Conservation (phyloP, 2,329 filamentous ascomycete genomes). For the Hypoxylon sp. region DNA sequence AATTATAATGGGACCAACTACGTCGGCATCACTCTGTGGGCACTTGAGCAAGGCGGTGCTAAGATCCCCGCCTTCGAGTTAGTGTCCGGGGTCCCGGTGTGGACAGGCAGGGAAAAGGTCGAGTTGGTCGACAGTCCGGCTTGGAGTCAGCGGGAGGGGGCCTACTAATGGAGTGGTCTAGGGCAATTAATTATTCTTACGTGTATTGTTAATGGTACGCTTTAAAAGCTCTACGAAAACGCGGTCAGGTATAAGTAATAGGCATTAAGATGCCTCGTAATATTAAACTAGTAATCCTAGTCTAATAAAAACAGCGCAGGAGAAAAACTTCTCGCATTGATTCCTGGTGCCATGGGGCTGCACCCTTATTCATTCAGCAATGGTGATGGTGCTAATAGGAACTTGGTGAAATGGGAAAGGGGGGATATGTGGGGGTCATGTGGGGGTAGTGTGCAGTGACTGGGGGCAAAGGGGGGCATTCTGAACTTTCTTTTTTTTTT, state of each 20-base stretch:
- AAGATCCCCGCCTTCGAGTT: slow-evolving; percentile 61
- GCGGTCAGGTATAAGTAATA: neutral
- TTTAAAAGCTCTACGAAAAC: neutral
- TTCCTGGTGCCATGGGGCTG: neutral
- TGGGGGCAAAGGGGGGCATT: too few species aligned
- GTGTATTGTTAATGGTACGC: slow-evolving; percentile 2
- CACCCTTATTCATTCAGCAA: too few species aligned
- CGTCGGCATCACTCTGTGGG: slow-evolving; percentile 79
- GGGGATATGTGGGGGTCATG: too few species aligned
- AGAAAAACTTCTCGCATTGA: neutral
- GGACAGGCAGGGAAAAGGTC: slow-evolving; percentile 44
- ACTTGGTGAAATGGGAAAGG: too few species aligned
- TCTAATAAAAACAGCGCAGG: neutral
- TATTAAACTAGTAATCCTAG: neutral
- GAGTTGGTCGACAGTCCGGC: slow-evolving; percentile 36
- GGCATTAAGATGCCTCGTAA: neutral
- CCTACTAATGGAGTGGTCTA: slow-evolving; percentile 32
- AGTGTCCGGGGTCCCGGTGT: slow-evolving; percentile 60
- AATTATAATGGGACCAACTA: slow-evolving; percentile 80
- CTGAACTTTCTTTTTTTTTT: too few species aligned
- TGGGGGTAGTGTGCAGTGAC: too few species aligned
- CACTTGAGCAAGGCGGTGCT: slow-evolving; percentile 69
- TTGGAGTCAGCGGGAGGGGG: slow-evolving; percentile 36
- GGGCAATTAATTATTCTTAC: neutral
- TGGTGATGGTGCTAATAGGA: too few species aligned